A percentile compares a stretch with the other conserved stretches of the same genome.
Conservation (phyloP, 768 basidiomycete genomes). For the Leccinum ochraceum region DNA sequence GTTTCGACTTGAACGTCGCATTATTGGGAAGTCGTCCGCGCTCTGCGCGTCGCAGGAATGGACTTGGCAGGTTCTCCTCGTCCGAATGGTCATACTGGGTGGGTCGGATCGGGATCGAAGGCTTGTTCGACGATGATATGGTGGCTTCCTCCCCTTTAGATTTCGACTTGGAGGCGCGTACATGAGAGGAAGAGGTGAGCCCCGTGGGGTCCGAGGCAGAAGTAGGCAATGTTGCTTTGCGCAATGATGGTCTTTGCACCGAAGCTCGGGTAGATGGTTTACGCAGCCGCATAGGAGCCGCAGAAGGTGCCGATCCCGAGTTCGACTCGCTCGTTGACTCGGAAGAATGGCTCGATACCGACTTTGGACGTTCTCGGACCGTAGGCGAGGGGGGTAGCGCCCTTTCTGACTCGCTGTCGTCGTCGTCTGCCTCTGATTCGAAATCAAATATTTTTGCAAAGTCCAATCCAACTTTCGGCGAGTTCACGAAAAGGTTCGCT, state of each 20-base stretch:
- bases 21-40: slow-evolving; percentile 29
- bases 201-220: slow-evolving; percentile 45
- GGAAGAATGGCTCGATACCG: slow-evolving; percentile 30
- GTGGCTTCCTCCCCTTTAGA: neutral
- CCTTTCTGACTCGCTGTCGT: slow-evolving; percentile 32
- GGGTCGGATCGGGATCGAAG: slow-evolving; percentile 23
- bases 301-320: slow-evolving; percentile 20
- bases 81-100: slow-evolving; percentile 69
- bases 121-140: slow-evolving; percentile 13
- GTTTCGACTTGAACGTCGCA: slow-evolving; percentile 33
- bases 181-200: slow-evolving; percentile 24
- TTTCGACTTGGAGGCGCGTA: slow-evolving; percentile 18
- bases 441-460: slow-evolving; percentile 82
- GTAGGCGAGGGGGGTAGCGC: slow-evolving; percentile 47
- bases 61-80: slow-evolving; percentile 85
- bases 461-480: slow-evolving; percentile 70
- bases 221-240: slow-evolving; percentile 29
- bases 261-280: slow-evolving; percentile 57
- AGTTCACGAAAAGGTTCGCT: slow-evolving; percentile 63
- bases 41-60: slow-evolving; percentile 67
- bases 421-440: slow-evolving; percentile 33
- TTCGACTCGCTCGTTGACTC: slow-evolving; percentile 28
- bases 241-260: slow-evolving; percentile 31
- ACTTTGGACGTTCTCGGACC: slow-evolving; percentile 42
- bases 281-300: slow-evolving; percentile 51